Base-by-base conservation (phyloP, 1,139 yeast species). In the Nakaseomyces uthaithaninus region DNA sequence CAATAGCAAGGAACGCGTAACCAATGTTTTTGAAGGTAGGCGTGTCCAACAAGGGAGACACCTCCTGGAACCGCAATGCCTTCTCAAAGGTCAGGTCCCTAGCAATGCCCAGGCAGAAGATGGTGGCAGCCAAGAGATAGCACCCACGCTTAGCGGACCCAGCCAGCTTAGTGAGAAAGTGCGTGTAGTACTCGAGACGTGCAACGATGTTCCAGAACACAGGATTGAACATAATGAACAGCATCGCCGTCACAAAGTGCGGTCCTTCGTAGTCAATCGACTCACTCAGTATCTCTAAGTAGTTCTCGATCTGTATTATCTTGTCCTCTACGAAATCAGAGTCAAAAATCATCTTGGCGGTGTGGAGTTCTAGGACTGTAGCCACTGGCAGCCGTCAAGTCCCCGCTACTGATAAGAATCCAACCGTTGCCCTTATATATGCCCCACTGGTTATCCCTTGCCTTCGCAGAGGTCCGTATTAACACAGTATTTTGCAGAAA, bases 161-260 rank as follows among this genome's bases (percentile, higher is more conserved):
- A 3, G 80, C 71, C 23, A 83, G 47, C 55, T 82, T 84, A 36
- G 96, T 84, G 43, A 89, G 63, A 41, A 80, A 57, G 52, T 82
- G 81, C 23, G 84, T 76, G 45, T 75, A 75, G 68, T 85, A 85
- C 60, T 91, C 97, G 46, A 74, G 55, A 54, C 96, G 73, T 8
- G 98, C 98, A 22, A 77, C 94, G 43, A 82, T 72, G 62, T 91
- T 91, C 98, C 98, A 91, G 60, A 87, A 89, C 25, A 84, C 74
- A 12, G 98, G 98, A 60, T 91, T 91, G 73, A 91, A 89, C 10
- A 64, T 68, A 37, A 76, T 53, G 2, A 84, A 73, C n/a, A 31
- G 25, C 17, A 31, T 8, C 3, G 35, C 35, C 2, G 35, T 19
- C 11, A n/a, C 9, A 17, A 31, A 31, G 18, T 31, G 20, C 12